phyloP scores from a whole-genome alignment of 2,329 filamentous ascomycete genomes.

The Metarhizium sp. region DNA sequence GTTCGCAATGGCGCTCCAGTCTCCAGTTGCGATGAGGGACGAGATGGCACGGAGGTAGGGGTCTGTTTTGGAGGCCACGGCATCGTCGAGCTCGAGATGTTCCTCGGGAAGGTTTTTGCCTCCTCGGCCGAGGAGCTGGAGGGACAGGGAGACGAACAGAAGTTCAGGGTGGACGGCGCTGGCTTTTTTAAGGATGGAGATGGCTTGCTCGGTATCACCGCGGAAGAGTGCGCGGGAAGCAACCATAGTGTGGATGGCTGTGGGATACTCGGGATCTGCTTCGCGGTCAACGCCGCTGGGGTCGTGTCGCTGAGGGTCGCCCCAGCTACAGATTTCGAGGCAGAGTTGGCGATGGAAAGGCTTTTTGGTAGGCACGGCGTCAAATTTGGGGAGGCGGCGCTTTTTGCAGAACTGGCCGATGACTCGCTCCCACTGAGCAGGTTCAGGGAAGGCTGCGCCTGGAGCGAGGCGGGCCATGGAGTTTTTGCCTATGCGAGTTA shows the following conservation, averaged over 20 bases:
- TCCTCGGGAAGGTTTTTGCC: constrained; percentile 32
- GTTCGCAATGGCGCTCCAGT: constrained; percentile 66
- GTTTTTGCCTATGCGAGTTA: constrained; percentile 32
- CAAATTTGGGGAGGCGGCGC: constrained; percentile 51
- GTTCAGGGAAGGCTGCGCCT: constrained; percentile 35
- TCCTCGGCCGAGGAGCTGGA: constrained; percentile 52
- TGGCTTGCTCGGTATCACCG: constrained; percentile 57
- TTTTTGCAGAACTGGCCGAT: constrained; percentile 56
- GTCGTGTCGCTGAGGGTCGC: constrained; percentile 43
- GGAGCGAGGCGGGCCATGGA: constrained; percentile 37
- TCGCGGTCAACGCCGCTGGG: constrained; percentile 33
- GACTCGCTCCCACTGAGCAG: constrained; percentile 48
- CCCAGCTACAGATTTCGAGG: constrained; percentile 66
- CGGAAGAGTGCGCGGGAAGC: constrained; percentile 69
- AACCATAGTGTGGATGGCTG: constrained; percentile 57
- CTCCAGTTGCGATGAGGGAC: constrained; percentile 64
- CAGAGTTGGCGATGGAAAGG: constrained; percentile 67
- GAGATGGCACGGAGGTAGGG: constrained; percentile 75
- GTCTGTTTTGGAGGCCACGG: constrained; percentile 56
- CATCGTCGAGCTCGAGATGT: constrained; percentile 49
- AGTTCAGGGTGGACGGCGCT: constrained; percentile 55
- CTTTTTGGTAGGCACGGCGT: constrained; percentile 52
- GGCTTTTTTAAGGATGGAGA: constrained; percentile 59
- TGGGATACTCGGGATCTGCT: constrained; percentile 36
- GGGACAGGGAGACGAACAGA: constrained; percentile 56